phyloP scores from a whole-genome alignment of 768 basidiomycete genomes.

The Chalciporus pseudorubinellus region DNA sequence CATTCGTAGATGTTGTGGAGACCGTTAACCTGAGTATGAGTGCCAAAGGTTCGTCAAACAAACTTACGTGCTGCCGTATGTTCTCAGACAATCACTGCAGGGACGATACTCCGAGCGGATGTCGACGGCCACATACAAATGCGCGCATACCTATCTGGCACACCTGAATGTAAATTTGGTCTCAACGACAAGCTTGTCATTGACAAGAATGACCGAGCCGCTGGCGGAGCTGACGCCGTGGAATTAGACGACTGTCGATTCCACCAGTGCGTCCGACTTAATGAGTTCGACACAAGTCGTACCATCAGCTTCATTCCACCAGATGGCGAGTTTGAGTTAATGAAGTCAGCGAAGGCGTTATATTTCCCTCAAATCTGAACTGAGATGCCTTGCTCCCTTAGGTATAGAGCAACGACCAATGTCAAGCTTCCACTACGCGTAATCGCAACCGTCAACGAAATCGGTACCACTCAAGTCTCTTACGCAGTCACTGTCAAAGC shows the following conservation, averaged over 20 bases:
- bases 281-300: slow-evolving; percentile 90
- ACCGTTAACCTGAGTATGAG: slow-evolving; percentile 96
- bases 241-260: slow-evolving; percentile 98
- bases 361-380: slow-evolving; percentile 1
- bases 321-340: slow-evolving; percentile 98
- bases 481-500: slow-evolving; percentile 87
- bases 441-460: slow-evolving; percentile 88
- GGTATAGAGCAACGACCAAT: slow-evolving; percentile 94
- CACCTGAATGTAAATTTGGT: slow-evolving; percentile 98
- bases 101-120: slow-evolving; percentile 89
- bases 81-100: slow-evolving; percentile 38
- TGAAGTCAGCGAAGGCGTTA: slow-evolving; percentile 59
- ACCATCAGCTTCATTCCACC: slow-evolving; percentile 98
- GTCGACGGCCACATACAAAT: slow-evolving; percentile 98
- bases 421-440: slow-evolving; percentile 91
- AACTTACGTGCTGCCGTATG: background rate
- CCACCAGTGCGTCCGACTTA: slow-evolving; percentile 95
- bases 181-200: slow-evolving; percentile 98
- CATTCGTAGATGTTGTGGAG: slow-evolving; percentile 99
- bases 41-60: slow-evolving; percentile 62
- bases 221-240: slow-evolving; percentile 65
- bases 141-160: slow-evolving; percentile 95
- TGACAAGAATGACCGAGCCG: slow-evolving; percentile 68
- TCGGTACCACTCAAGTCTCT: slow-evolving; percentile 88
- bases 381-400: slow-evolving; percentile 29